Evolutionary conservation across 2,329 filamentous ascomycete genomes (phyloP).

Genomic region (Huntiella moniliformis): DNA sequence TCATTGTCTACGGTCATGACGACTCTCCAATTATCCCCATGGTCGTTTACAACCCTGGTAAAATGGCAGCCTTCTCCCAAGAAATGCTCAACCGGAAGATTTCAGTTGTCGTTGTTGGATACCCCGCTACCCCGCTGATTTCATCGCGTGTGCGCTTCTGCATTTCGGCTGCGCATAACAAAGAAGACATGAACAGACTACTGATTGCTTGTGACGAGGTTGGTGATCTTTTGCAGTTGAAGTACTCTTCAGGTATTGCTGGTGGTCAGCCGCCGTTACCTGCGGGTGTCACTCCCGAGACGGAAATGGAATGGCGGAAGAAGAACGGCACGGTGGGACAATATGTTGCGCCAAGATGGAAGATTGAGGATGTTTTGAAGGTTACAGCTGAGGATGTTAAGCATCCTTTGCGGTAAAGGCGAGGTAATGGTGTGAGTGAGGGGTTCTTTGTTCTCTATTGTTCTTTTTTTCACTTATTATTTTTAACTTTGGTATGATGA

Average conservation of each 20-base stretch:
- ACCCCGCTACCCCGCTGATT: constrained; percentile 88
- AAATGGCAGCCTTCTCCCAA: constrained; percentile 95
- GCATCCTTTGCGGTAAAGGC: constrained; percentile 41
- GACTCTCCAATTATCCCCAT: constrained; percentile 94
- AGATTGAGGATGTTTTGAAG: constrained; percentile 62
- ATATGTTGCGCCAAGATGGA: constrained; percentile 62
- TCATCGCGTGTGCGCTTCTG: constrained; percentile 92
- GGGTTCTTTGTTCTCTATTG: constrained; percentile 4
- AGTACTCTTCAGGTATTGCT: constrained; percentile 90
- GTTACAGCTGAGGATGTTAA: constrained; percentile 61
- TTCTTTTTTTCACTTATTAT: not conserved
- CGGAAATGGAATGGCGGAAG: constrained; percentile 49
- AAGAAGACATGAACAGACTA: constrained; percentile 87
- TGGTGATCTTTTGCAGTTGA: constrained; percentile 79
- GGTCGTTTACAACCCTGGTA: constrained; percentile 92
- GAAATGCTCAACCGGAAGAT: constrained; percentile 98
- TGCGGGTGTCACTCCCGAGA: constrained; percentile 50
- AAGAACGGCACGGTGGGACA: constrained; percentile 50
- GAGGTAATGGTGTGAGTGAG: not conserved
- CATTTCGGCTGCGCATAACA: constrained; percentile 88
- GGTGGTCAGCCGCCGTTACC: constrained; percentile 65
- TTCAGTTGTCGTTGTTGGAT: constrained; percentile 90
- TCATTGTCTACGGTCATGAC: constrained; percentile 93
- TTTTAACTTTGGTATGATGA: no score
- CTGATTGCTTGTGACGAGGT: constrained; percentile 82